A percentile compares a stretch with the other conserved stretches of the same genome.
Conservation (phyloP, 768 basidiomycete species). For the Cystofilobasidium capitatum region DNA sequence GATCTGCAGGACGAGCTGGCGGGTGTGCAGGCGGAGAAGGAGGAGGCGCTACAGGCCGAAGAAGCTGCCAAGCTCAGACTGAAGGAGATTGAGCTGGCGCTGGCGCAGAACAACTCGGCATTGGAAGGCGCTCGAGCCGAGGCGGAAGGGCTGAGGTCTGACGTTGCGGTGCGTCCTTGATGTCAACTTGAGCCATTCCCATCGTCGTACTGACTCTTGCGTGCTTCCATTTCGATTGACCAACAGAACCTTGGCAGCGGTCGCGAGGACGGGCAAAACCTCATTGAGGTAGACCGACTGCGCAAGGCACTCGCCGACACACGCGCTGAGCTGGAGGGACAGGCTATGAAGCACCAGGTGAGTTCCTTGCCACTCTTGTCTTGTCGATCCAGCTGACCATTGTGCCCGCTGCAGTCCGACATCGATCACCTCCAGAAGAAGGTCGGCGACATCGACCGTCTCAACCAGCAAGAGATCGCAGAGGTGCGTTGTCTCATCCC, state of each 20-base stretch:
- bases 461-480: conserved; percentile 21
- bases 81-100: conserved; percentile 79
- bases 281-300: conserved; percentile 5
- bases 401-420: conserved; percentile 4
- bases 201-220: not conserved
- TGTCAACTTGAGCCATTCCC: not conserved
- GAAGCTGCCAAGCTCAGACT: conserved; percentile 53
- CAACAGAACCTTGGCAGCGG: not conserved
- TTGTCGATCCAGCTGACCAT: not conserved
- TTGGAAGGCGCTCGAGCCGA: conserved; percentile 84
- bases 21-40: conserved; percentile 56
- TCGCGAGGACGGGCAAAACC: not conserved
- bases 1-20: conserved; percentile 59
- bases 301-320: conserved; percentile 36
- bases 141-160: conserved; percentile 66
- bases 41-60: conserved; percentile 48
- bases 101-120: conserved; percentile 74
- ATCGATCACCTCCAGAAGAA: conserved; percentile 18
- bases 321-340: conserved; percentile 8
- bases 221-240: not conserved
- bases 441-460: conserved; percentile 19
- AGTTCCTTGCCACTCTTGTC: not conserved
- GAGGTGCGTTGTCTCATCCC: conserved; percentile 15
- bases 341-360: conserved; percentile 18
- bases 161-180: conserved; percentile 55